Evolutionary conservation across 1,284 basidiomycete genomes (phyloP), one percentile per base, ranked within the genome.

Genomic region (Trichosporon ovoides): DNA sequence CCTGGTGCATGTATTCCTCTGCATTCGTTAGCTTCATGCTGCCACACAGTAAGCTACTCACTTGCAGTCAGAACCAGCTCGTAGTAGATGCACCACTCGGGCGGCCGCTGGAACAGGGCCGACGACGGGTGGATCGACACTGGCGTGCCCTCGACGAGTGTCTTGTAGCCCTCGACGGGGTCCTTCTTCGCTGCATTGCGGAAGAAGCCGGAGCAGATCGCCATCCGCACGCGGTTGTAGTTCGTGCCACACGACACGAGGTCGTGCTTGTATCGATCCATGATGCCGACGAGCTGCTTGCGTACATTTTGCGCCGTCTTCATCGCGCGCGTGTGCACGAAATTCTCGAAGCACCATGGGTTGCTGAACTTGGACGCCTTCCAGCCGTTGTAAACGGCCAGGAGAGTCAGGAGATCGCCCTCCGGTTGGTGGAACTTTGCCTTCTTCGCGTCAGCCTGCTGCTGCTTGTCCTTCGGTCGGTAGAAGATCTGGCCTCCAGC

Each of bases 321-420:
- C 89, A 99, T 91, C 66, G 91, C 94, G 72, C 96, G 83, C 11
- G 91, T 93, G 76, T 98, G 96, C 51, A 98, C 93, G 72, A 93
- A 98, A 77, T 98, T 98, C 77, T 93, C 91, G 68, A 91, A 93
- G 74, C 91, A 94, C 94, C 92, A 96, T 1, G 94, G 92, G 76
- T 92, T 93, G 52, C 88, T 91, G 74, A 95, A 98, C 73, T 91
- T 96, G 66, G 87, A 91, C 9, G 83, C 86, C 71, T 95, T 96
- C 96, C 96, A 98, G 9, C 91, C 95, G 66, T 98, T 98, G 80
- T 98, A 98, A 2, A 98, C 96, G 4, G 93, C 90, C 61, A 98
- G 79, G 31, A 99, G 79, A 7, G 95, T 99, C 49, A 99, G 80
- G 72, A 98, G 89, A 70, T 99, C 95, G 9, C 95, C 96, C 79